Base-by-base conservation (phyloP, 257 asterid genomes). In the Solanum medicagineum region DNA sequence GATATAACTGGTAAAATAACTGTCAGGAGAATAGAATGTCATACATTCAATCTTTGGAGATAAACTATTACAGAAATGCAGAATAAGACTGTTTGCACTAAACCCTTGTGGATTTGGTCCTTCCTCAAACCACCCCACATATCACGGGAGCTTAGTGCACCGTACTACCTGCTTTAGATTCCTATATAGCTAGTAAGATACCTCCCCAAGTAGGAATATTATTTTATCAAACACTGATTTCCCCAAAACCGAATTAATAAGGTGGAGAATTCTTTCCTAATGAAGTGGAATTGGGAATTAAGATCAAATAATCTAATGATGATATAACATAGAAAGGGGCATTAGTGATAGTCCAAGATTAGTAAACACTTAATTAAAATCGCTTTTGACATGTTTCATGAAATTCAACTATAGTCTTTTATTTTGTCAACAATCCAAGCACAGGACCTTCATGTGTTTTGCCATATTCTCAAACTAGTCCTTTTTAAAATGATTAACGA, bases 311-410 rank as follows among this genome's bases (percentile, higher is more conserved):
- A 45, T 82, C 85, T 62, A 63, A 66, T 60, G 62, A 82, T 63
- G 40, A 45, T 62, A 45, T 63, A 63, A 62, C 3, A 62, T 63
- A 44, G 20, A 44, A 40, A 82, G 26, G 81, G 47, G 24, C 59
- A 44, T 82, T 59, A 59, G 75, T 82, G 56, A 82, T 62, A 3
- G 77, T 82, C 75, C 77, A 82, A 82, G 77, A 62, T 63, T 63
- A 44, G 63, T 63, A 29, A 63, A 62, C 47, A 60, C 44, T 13
- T 22, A 42, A 44, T 42, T 6, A 7, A 3, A 44, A 74, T n/a
- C 49, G 60, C 57, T 57, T 69, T 81, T 63, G 71, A 81, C 85
- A 81, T 60, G 60, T 22, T 60, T 81, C 4, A 57, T 42, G 13
- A 59, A 59, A 56, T 63, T 56, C 20, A n/a, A 47, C 36, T 6